phyloP scores from a whole-genome alignment of 345 rosid species.

The Hevea brasiliensis region DNA sequence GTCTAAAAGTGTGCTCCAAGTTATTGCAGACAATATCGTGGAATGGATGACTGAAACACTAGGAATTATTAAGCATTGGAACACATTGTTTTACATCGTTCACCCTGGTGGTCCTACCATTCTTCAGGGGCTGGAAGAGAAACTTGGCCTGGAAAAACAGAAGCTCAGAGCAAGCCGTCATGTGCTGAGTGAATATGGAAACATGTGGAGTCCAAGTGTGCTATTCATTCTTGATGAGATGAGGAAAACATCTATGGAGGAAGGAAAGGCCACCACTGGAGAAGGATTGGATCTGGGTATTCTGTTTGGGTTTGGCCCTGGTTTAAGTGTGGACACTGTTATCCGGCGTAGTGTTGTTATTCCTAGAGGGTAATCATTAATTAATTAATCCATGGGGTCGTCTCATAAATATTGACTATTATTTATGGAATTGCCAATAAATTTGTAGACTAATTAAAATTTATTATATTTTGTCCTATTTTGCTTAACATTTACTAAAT shows the following conservation, averaged over 20 bases:
- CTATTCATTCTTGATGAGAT: conserved; percentile 68
- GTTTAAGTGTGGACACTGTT: conserved; percentile 69
- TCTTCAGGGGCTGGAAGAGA: conserved; percentile 51
- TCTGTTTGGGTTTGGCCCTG: conserved; percentile 75
- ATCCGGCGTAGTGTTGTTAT: conserved; percentile 49
- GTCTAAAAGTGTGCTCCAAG: conserved; percentile 54
- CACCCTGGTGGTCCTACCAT: conserved; percentile 80
- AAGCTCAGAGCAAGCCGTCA: conserved; percentile 60
- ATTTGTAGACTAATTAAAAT: no score
- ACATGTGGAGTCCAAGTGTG: conserved; percentile 84
- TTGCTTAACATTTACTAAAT: no score
- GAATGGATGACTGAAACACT: conserved; percentile 60
- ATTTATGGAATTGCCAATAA: no score
- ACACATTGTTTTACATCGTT: conserved; percentile 19
- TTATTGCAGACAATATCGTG: conserved; percentile 64
- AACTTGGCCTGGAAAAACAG: conserved; percentile 47
- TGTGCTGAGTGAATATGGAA: conserved; percentile 63
- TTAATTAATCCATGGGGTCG: no score
- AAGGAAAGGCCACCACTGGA: conserved; percentile 54
- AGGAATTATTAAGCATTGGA: conserved; percentile 46
- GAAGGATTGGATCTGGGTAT: conserved; percentile 85
- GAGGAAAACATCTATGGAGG: conserved; percentile 53
- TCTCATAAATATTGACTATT: no score
- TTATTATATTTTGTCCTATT: no score
- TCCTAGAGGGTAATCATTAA: no score